Percentiles rank a stretch among this genome's conserved stretches.
phyloP scores from a whole-genome alignment of 768 basidiomycete genomes.

The Naganishia kalamii region DNA sequence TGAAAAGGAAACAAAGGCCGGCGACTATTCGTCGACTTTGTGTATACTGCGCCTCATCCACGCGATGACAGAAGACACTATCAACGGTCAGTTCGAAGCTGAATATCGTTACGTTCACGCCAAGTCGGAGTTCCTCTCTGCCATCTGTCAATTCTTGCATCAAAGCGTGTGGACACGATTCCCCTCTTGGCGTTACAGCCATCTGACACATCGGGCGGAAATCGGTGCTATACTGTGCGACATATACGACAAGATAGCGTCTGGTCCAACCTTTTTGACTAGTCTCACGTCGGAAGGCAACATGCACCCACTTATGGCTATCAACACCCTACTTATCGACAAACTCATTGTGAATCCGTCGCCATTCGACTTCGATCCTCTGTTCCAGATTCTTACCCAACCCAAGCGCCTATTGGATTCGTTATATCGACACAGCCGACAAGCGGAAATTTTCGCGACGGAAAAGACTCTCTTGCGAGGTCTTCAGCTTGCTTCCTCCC shows the following conservation, averaged over 20 bases:
- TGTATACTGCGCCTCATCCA: constrained; percentile 7
- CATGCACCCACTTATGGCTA: neutral
- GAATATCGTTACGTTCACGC: constrained; percentile 9
- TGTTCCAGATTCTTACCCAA: constrained; percentile 1
- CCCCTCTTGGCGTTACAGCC: constrained; percentile 13
- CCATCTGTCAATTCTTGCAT: constrained; percentile 15
- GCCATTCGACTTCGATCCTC: constrained; percentile 13
- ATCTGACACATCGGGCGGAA: constrained; percentile 12
- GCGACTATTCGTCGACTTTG: constrained; percentile 12
- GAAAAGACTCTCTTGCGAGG: constrained; percentile 5
- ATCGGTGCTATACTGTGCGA: constrained; percentile 4
- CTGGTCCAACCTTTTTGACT: constrained; percentile 1
- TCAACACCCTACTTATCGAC: constrained; percentile 12
- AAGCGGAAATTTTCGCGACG: constrained; percentile 7
- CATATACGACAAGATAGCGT: constrained; percentile 11
- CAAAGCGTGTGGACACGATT: constrained; percentile 18
- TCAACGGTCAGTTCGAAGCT: constrained; percentile 15
- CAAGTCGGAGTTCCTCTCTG: constrained; percentile 6
- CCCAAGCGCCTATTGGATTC: constrained; percentile 11
- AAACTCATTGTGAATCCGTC: constrained; percentile 11
- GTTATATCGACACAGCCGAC: neutral
- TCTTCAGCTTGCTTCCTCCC: constrained; percentile 2
- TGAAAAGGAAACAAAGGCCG: constrained; percentile 17
- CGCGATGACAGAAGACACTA: constrained; percentile 8
- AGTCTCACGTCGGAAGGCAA: neutral